Percentiles rank a stretch among this genome's conserved stretches.
Evolutionary conservation across 345 rosid genomes (phyloP).

Genomic region (Theobroma cacao): DNA sequence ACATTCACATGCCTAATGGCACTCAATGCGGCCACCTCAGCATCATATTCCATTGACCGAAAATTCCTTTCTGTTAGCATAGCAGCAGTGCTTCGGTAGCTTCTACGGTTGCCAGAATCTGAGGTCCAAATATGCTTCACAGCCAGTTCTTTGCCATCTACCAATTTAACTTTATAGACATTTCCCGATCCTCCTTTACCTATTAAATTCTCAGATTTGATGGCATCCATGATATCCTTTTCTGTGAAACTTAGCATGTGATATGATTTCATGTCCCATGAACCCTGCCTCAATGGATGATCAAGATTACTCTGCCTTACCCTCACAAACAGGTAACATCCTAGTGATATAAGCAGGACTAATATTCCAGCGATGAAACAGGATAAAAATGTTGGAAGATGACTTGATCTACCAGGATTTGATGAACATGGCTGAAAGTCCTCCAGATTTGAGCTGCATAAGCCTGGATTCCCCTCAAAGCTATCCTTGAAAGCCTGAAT

Average conservation of each 20-base stretch:
- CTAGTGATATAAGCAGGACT: constrained; percentile 33
- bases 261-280: constrained; percentile 74
- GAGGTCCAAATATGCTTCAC: constrained; percentile 74
- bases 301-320: constrained; percentile 26
- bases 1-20: constrained; percentile 81
- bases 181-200: constrained; percentile 88
- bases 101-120: constrained; percentile 20
- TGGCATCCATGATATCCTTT: constrained; percentile 55
- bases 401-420: constrained; percentile 20
- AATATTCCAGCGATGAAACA: constrained; percentile 41
- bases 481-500: constrained; percentile 40
- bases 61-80: constrained; percentile 36
- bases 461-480: constrained; percentile 58
- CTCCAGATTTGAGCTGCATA: constrained; percentile 51
- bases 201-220: constrained; percentile 68
- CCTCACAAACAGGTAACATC: constrained; percentile 36
- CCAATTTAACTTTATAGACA: constrained; percentile 65
- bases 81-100: constrained; percentile 42
- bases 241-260: constrained; percentile 52
- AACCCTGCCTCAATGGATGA: constrained; percentile 32
- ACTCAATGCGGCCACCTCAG: constrained; percentile 73
- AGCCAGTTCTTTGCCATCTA: constrained; percentile 61
- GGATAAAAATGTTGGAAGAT: constrained; percentile 28
- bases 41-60: constrained; percentile 48
- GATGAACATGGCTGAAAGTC: constrained; percentile 46